These are phyloP conservation scores for Ogataea ramenticola DNA, from an alignment of 805 yeast genomes.

Conservation along the genomic window DNA sequence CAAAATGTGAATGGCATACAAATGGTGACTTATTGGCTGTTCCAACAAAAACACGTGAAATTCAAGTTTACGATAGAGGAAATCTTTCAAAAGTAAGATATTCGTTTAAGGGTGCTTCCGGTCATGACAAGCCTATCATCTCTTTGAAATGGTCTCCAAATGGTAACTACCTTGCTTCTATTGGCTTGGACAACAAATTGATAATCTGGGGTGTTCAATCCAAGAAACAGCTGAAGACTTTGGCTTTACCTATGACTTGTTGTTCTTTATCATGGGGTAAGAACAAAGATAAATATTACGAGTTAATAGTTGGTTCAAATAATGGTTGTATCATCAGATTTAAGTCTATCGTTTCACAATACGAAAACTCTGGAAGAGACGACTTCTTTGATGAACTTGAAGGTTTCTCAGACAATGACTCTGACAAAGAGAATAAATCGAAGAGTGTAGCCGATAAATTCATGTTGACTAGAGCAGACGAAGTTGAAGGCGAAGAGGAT, in stretches of 20 bases:
- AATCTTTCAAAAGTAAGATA: constrained; percentile 20
- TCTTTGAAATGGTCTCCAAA: constrained; percentile 57
- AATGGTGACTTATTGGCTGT: constrained; percentile 63
- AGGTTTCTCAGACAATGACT: constrained; percentile 8
- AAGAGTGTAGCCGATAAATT: constrained; percentile 5
- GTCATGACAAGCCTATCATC: constrained; percentile 29
- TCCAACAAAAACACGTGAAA: constrained; percentile 44
- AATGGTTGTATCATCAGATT: constrained; percentile 31
- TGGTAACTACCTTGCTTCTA: constrained; percentile 53
- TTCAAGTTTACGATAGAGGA: constrained; percentile 37
- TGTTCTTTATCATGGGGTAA: constrained; percentile 28
- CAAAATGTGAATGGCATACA: constrained; percentile 64
- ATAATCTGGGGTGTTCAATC: constrained; percentile 48
- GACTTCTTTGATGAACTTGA: constrained; percentile 8
- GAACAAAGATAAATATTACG: constrained; percentile 7
- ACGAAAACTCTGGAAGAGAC: neutral
- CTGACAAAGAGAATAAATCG: constrained; percentile 7
- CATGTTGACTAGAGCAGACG: constrained; percentile 14
- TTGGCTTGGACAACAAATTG: constrained; percentile 43
- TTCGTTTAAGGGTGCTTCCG: constrained; percentile 18
- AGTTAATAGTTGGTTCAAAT: constrained; percentile 35
- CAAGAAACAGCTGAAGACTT: constrained; percentile 26
- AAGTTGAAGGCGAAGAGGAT: no score
- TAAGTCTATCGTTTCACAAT: constrained; percentile 8
- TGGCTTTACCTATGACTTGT: constrained; percentile 14